Base-by-base conservation (phyloP, 805 yeast species). In the Nakazawaea ishiwadae region DNA sequence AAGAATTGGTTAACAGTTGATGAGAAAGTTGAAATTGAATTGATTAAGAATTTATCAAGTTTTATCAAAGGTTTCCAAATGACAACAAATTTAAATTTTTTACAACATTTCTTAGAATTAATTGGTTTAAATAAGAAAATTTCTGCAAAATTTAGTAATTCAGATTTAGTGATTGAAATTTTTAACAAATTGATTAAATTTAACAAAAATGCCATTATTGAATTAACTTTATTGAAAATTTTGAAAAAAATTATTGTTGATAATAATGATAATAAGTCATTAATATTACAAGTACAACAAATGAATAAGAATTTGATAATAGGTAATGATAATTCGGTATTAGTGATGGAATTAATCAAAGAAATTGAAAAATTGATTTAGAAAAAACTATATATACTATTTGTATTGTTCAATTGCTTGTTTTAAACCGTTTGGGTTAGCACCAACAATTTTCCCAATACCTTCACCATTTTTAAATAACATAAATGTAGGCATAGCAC, bases 401-500 rank as follows among this genome's bases (percentile, higher is more conserved):
- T 46, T 44, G 28, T 41, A 33, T 16, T 38, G 49, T 20, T 57
- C 59, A 18, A 63, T 39, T 24, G 55, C 56, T 29, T 55, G 49
- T 43, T 65, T 51, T 39, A 65, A 53, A 8, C 59, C 65, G 20
- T 44, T 45, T 18, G 75, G 70, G 52, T 76, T 69, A 14, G 90
- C 91, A 30, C 93, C 93, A 18, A 83, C 73, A 26, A 83, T 63
- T 37, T 73, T 75, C 15, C 72, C 78, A 4, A 77, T 57, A 35
- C 73, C 62, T 40, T 74, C 71, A 18, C 87, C 87, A 37, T 77
- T 67, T 55, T 80, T 77, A 59, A 77, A 75, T 24, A 80, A 60
- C 17, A 81, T 52, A 45, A 81, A 79, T 2, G 91, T 84, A 35
- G 93, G 93, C 89, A 84, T 81, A 28, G 91, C 88, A 18, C 76